Evolutionary conservation across 495 filamentous ascomycete species (phyloP).

Genomic region (Thermothielavioides terrestris): DNA sequence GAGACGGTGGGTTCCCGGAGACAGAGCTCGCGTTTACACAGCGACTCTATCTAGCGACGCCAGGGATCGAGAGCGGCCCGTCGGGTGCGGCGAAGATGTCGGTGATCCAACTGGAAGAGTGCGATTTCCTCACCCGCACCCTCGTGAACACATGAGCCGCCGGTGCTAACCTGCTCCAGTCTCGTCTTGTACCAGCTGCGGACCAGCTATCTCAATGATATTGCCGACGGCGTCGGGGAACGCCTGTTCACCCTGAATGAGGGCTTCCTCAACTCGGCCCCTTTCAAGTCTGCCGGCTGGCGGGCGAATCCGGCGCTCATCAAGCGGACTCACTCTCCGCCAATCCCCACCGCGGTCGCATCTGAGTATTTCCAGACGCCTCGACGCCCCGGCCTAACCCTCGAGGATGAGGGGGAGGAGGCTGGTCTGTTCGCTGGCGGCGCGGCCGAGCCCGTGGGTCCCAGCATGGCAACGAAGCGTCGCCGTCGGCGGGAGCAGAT

Average conservation of each 20-base stretch:
- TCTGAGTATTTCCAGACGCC: constrained; percentile 90
- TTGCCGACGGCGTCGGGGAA: constrained; percentile 94
- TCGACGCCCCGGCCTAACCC: constrained; percentile 40
- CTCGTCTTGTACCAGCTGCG: constrained; percentile 91
- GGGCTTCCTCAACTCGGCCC: constrained; percentile 81
- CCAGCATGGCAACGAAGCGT: constrained; percentile 49
- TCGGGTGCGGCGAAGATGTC: constrained; percentile 53
- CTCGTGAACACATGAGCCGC: background rate
- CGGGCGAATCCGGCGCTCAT: constrained; percentile 63
- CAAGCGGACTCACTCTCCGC: constrained; percentile 90
- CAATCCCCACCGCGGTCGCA: constrained; percentile 81
- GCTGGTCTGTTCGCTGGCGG: constrained; percentile 70
- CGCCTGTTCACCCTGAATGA: constrained; percentile 89
- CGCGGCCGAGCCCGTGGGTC: constrained; percentile 65
- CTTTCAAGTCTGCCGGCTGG: constrained; percentile 94
- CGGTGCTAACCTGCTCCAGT: constrained; percentile 35
- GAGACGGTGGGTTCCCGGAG: no score
- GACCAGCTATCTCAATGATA: constrained; percentile 77
- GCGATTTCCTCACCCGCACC: constrained; percentile 29
- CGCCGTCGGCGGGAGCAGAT: constrained; percentile 62
- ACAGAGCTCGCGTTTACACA: no score
- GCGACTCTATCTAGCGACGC: no score
- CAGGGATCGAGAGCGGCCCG: background rate
- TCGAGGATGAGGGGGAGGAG: constrained; percentile 73
- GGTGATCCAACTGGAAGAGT: constrained; percentile 95